Conservation (phyloP, 768 basidiomycete species). For the Ramaria sp. region DNA sequence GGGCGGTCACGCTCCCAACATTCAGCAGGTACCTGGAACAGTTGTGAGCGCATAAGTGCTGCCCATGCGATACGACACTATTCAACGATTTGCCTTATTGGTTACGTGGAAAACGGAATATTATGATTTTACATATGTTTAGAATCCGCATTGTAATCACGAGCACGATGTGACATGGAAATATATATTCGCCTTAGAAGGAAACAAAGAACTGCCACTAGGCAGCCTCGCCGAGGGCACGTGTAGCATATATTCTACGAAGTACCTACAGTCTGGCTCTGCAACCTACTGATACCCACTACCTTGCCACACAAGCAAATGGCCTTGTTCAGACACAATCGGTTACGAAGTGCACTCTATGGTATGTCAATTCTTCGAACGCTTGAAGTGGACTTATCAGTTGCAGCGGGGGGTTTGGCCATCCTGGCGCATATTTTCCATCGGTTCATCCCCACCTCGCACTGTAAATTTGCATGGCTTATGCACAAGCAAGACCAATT, state of each 20-base stretch:
- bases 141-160: neutral
- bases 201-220: neutral
- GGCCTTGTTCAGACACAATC: slow-evolving; percentile 8
- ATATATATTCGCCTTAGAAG: neutral
- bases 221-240: slow-evolving; percentile 6
- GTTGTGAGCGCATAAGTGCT: neutral
- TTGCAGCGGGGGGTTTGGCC: slow-evolving; percentile 1
- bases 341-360: neutral
- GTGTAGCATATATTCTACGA: neutral
- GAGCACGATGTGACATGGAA: neutral
- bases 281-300: neutral
- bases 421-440: slow-evolving; percentile 8
- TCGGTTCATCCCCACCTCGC: slow-evolving; percentile 4
- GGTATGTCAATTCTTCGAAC: neutral
- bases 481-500: neutral
- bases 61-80: neutral
- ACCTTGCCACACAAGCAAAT: neutral
- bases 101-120: neutral
- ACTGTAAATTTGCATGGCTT: neutral
- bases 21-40: slow-evolving; percentile 46
- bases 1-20: slow-evolving; percentile 47
- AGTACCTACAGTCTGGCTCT: neutral
- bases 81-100: neutral
- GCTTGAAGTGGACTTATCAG: neutral
- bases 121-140: neutral